These are phyloP conservation scores for Niebla homalea DNA, from an alignment of 495 filamentous ascomycete species.

Conservation along the genomic window DNA sequence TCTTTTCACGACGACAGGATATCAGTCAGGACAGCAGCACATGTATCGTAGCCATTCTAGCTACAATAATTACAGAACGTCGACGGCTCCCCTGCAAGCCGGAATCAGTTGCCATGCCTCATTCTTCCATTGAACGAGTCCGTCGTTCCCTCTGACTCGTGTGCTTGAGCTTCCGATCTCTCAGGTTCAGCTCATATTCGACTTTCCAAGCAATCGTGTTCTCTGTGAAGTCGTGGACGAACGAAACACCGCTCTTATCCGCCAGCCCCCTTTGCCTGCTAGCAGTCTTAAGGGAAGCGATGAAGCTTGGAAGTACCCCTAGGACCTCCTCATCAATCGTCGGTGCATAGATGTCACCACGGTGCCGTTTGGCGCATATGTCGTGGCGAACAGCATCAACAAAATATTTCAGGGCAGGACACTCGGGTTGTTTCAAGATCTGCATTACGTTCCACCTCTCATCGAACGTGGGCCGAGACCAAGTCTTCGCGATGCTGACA, in stretches of 20 bases:
- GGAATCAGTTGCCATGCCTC: too few species aligned
- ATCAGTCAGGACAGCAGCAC: too few species aligned
- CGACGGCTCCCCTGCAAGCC: too few species aligned
- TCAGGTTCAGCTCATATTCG: conserved; percentile 5
- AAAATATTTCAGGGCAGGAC: neutral
- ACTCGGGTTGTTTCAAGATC: neutral
- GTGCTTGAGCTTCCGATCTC: neutral
- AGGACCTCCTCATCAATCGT: conserved; percentile 1
- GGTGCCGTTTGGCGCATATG: neutral
- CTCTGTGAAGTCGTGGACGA: conserved; percentile 2
- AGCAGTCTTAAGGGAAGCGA: conserved; percentile 1
- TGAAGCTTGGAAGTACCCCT: conserved; percentile 5
- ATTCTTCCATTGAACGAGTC: too few species aligned
- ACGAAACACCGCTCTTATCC: conserved; percentile 5
- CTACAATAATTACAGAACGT: too few species aligned
- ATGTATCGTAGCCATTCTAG: too few species aligned
- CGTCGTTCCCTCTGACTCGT: too few species aligned
- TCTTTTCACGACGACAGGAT: too few species aligned
- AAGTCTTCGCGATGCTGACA: conserved; percentile 12
- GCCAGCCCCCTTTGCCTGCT: conserved; percentile 4
- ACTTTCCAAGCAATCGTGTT: conserved; percentile 6
- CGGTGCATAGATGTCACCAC: conserved; percentile 8
- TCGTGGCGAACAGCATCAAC: conserved; percentile 1
- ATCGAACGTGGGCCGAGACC: conserved; percentile 3
- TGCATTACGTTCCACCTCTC: neutral